These are phyloP conservation scores for Pleurotus djamor DNA, from an alignment of 768 basidiomycete species.

Conservation along the genomic window DNA sequence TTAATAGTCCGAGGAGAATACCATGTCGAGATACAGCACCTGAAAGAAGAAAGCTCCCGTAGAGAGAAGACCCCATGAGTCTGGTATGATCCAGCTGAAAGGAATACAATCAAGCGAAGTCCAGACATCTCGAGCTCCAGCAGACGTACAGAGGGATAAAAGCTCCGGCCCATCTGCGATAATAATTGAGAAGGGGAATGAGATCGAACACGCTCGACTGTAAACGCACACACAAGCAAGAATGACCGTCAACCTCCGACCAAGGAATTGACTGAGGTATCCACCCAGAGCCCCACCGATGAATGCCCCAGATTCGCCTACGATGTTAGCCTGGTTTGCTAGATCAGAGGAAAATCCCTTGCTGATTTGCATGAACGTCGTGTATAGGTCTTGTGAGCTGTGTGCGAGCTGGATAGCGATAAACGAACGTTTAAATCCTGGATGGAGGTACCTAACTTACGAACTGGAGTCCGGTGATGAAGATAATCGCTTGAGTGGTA, in stretches of 20 bases:
- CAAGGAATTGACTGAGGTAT: constrained; percentile 52
- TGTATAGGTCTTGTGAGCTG: constrained; percentile 45
- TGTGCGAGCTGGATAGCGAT: constrained; percentile 8
- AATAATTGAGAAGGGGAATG: neutral
- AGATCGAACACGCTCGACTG: neutral
- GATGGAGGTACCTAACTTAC: neutral
- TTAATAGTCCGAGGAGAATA: neutral
- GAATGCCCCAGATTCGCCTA: constrained; percentile 29
- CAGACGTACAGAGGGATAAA: constrained; percentile 13
- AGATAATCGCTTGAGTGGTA: constrained; percentile 5
- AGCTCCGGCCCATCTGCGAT: constrained; percentile 9
- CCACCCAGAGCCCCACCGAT: constrained; percentile 54
- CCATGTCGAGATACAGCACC: neutral
- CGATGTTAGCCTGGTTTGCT: constrained; percentile 61
- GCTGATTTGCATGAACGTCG: constrained; percentile 49
- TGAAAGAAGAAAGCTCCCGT: constrained; percentile 63
- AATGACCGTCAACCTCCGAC: constrained; percentile 59
- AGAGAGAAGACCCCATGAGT: constrained; percentile 46
- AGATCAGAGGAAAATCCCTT: constrained; percentile 45
- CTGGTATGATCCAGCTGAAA: constrained; percentile 60
- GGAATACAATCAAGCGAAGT: neutral
- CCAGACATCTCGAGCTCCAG: neutral
- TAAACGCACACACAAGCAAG: constrained; percentile 5
- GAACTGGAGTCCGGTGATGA: constrained; percentile 11
- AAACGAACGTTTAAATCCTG: neutral